Base-by-base conservation (phyloP, 208 protist species). In the Crithidia brevicula region DNA sequence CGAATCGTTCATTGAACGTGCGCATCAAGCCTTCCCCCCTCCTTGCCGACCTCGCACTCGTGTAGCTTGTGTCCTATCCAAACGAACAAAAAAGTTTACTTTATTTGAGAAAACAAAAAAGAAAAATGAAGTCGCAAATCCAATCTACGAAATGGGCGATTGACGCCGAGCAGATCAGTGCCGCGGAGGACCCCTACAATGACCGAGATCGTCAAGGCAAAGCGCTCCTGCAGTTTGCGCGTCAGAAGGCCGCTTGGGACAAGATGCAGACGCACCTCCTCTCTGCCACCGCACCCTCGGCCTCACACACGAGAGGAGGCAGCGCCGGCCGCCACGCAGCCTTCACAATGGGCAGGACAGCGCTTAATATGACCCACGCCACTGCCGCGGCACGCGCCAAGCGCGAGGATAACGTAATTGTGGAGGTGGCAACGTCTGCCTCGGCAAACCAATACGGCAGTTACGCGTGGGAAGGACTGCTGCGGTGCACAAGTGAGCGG, bases 161-260 rank as follows among this genome's bases (percentile, higher is more conserved):
- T n/a, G n/a, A n/a, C n/a, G n/a, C n/a, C n/a, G 11, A 42, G 31
- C 20, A 22, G 20, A 2, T 10, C 42, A 42, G 22, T n/a, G 47
- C n/a, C 30, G 58, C 47, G 10, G 45, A 22, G 3, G 76, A 87
- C 40, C 52, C 28, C 0, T 85, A 81, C 34, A 85, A 93, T 52
- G 47, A 75, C 4, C 79, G 83, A 22, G 50, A 92, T 31, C 77
- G 91, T 10, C 84, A 96, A 63, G 15, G 58, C 18, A 94, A 94
- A 56, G 86, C 88, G 11, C 61, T 96, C 2, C 69, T 54, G 27
- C 59, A 42, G 33, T 96, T 82, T 82, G 88, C 93, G 53, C 71
- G 74, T 25, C 91, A 96, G 65, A 64, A 83, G 56, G 50, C 47
- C 10, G 79, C 82, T n/a, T 96, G 91, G 88, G 71, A 69, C 15